Conservation (phyloP, 495 filamentous ascomycete genomes). For the Tuber brumale region DNA sequence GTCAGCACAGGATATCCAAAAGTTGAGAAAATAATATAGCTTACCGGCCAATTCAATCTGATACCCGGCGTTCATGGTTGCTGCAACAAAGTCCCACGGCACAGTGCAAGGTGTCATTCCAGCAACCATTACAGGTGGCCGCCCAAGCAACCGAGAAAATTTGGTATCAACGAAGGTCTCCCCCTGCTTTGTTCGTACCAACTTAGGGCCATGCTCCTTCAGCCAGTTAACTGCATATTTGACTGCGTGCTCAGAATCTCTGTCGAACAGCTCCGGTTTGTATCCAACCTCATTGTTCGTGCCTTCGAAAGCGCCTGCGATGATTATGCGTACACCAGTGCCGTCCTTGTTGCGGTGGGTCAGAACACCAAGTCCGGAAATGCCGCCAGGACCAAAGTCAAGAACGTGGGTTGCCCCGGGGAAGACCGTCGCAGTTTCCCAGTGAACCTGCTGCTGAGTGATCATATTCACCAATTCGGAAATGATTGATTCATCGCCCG, state of each 20-base stretch:
- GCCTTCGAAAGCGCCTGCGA: slow-evolving; percentile 84
- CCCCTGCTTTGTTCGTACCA: slow-evolving; percentile 79
- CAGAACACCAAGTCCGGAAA: slow-evolving; percentile 90
- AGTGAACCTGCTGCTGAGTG: slow-evolving; percentile 82
- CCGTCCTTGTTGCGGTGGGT: slow-evolving; percentile 98
- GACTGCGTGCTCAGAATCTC: slow-evolving; percentile 85
- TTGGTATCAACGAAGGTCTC: slow-evolving; percentile 92
- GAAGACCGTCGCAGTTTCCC: slow-evolving; percentile 89
- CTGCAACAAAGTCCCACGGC: slow-evolving; percentile 91
- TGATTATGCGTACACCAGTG: slow-evolving; percentile 88
- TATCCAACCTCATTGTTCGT: slow-evolving; percentile 87
- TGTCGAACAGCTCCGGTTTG: slow-evolving; percentile 93
- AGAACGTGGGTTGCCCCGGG: slow-evolving; percentile 83
- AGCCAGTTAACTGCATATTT: slow-evolving; percentile 98
- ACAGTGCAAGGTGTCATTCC: slow-evolving; percentile 96
- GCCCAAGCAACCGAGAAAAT: slow-evolving; percentile 86
- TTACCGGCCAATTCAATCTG: slow-evolving; percentile 71
- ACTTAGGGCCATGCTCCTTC: slow-evolving; percentile 81
- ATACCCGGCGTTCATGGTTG: slow-evolving; percentile 91
- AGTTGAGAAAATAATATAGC: slow-evolving; percentile 6
- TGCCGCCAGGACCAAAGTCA: slow-evolving; percentile 93
- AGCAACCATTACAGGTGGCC: slow-evolving; percentile 86
- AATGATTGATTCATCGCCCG: slow-evolving; percentile 56
- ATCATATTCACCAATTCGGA: slow-evolving; percentile 85
- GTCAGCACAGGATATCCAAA: slow-evolving; percentile 12